phyloP scores from a whole-genome alignment of 257 asterid genomes.

The Leptodermis oblonga region DNA sequence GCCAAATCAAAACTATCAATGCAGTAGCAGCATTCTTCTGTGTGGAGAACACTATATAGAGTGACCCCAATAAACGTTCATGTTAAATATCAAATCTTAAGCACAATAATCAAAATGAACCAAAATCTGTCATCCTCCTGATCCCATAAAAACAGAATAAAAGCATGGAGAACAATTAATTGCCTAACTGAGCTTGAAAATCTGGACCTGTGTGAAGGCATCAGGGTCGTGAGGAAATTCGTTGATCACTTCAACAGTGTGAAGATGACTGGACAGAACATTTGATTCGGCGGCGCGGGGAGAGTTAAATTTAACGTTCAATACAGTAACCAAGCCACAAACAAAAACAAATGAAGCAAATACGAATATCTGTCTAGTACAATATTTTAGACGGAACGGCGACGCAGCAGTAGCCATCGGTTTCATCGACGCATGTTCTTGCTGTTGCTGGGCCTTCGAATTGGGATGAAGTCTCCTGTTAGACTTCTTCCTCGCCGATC shows the following conservation, averaged over 20 bases:
- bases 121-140: neutral
- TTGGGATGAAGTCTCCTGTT: slow-evolving; percentile 25
- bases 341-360: slow-evolving; percentile 32
- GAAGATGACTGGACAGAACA: slow-evolving; percentile 30
- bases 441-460: slow-evolving; percentile 25
- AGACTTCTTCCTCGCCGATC: slow-evolving; percentile 40
- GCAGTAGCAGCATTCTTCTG: neutral
- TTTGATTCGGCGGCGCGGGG: slow-evolving; percentile 23
- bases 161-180: neutral
- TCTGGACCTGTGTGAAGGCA: slow-evolving; percentile 80
- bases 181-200: neutral
- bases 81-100: neutral
- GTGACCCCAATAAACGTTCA: neutral
- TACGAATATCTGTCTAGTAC: slow-evolving; percentile 29
- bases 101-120: neutral
- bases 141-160: neutral
- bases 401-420: slow-evolving; percentile 30
- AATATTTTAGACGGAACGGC: slow-evolving; percentile 28
- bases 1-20: neutral
- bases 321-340: slow-evolving; percentile 20
- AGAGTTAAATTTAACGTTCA: slow-evolving; percentile 36
- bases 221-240: slow-evolving; percentile 79
- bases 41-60: too few relatives aligned
- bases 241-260: slow-evolving; percentile 56
- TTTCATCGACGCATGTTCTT: slow-evolving; percentile 18